Conservation (phyloP, 164 flowering plant species). For the Aristolochia fimbriata region DNA sequence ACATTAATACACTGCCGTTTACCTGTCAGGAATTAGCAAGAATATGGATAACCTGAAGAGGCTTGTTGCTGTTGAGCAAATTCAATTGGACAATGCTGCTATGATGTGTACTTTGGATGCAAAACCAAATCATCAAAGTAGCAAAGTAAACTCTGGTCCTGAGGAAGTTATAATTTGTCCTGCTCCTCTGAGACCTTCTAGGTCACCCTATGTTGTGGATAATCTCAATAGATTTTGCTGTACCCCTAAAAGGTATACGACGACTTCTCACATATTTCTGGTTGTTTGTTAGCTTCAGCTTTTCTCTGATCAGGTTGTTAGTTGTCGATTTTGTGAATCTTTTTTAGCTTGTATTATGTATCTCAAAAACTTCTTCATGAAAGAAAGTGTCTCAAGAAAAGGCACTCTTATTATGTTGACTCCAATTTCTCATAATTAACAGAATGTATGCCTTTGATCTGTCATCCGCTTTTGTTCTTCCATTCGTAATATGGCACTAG, state of each 20-base stretch:
- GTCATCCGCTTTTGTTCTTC: not conserved
- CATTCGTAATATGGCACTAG: not conserved
- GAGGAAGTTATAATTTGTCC: conserved; percentile 3
- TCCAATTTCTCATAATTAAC: not conserved
- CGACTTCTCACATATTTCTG: not conserved
- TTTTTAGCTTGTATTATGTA: not conserved
- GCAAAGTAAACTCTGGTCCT: not conserved
- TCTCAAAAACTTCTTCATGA: not conserved
- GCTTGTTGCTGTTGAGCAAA: conserved; percentile 1
- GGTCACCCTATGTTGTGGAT: not conserved
- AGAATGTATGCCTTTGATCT: not conserved
- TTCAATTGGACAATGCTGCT: not conserved
- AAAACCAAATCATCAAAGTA: not conserved
- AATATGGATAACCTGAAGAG: not conserved
- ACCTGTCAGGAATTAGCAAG: not conserved
- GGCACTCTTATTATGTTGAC: not conserved
- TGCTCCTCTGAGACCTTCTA: not conserved
- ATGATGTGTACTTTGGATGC: not conserved
- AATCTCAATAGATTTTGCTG: not conserved
- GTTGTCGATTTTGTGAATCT: not conserved
- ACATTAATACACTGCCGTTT: not conserved
- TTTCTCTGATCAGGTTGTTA: too few species aligned
- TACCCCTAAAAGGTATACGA: not conserved
- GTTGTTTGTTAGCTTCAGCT: not conserved
- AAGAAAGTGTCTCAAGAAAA: not conserved